These are phyloP conservation scores for Termitomyces sp. DNA, from an alignment of 1,284 basidiomycete genomes.

Conservation along the genomic window DNA sequence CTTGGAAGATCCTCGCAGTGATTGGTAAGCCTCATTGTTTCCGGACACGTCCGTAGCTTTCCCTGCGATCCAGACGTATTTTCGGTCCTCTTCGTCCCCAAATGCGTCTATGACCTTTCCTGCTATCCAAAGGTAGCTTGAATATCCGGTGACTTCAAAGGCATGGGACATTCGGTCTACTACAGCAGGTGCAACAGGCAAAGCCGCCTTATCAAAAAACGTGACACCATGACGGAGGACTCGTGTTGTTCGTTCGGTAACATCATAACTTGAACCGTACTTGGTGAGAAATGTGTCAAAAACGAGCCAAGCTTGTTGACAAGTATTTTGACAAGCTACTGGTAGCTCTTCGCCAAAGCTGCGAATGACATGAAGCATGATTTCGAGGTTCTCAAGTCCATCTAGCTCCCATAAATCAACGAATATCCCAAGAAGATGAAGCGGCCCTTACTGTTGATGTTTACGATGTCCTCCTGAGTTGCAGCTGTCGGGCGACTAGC, in stretches of 20 bases:
- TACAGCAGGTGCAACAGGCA: slow-evolving; percentile 67
- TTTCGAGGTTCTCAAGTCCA: slow-evolving; percentile 84
- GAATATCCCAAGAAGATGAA: neutral
- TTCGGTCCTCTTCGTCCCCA: slow-evolving; percentile 52
- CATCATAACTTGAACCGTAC: slow-evolving; percentile 75
- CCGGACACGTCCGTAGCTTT: slow-evolving; percentile 78
- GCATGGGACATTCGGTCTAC: slow-evolving; percentile 71
- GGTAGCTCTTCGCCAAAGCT: slow-evolving; percentile 82
- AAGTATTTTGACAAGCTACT: slow-evolving; percentile 72
- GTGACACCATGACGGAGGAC: slow-evolving; percentile 80
- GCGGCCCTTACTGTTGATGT: slow-evolving; percentile 54
- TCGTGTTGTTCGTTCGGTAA: slow-evolving; percentile 85
- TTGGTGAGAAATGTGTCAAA: slow-evolving; percentile 79
- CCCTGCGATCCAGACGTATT: slow-evolving; percentile 89
- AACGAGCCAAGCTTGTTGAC: slow-evolving; percentile 78
- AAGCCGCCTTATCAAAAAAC: slow-evolving; percentile 72
- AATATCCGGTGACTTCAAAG: slow-evolving; percentile 81
- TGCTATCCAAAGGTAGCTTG: slow-evolving; percentile 93
- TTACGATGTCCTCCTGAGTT: slow-evolving; percentile 60
- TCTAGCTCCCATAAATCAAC: slow-evolving; percentile 34
- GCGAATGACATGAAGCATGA: slow-evolving; percentile 78
- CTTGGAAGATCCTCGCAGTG: slow-evolving; percentile 52
- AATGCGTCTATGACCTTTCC: slow-evolving; percentile 79
- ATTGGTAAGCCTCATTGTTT: slow-evolving; percentile 44
- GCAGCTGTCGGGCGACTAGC: slow-evolving; percentile 43